Percentiles rank a stretch among this genome's conserved stretches.
Evolutionary conservation across 2,329 filamentous ascomycete genomes (phyloP).

Genomic region (Hirsutella rhossiliensis): DNA sequence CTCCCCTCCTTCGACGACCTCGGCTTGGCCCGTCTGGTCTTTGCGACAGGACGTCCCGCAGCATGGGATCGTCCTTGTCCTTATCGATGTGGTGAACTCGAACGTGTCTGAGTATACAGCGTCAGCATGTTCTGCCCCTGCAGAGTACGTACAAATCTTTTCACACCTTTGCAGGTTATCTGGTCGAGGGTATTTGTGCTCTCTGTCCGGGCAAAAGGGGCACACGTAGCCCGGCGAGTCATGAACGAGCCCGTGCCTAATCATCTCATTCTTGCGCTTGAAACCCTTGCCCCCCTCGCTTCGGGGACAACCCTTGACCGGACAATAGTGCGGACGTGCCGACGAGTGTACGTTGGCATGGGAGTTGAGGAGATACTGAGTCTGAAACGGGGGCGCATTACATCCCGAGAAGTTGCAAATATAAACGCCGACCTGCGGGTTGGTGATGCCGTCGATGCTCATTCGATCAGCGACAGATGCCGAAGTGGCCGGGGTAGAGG

Average conservation of each 20-base stretch:
- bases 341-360: slow-evolving; percentile 63
- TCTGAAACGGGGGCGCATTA: slow-evolving; percentile 63
- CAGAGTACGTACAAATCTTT: background rate
- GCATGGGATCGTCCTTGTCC: slow-evolving; percentile 69
- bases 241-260: slow-evolving; percentile 74
- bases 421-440: slow-evolving; percentile 38
- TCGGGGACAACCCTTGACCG: slow-evolving; percentile 48
- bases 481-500: slow-evolving; percentile 27
- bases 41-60: slow-evolving; percentile 78
- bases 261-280: slow-evolving; percentile 65
- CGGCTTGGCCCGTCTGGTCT: slow-evolving; percentile 73
- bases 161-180: slow-evolving; percentile 87
- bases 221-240: slow-evolving; percentile 92
- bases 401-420: slow-evolving; percentile 52
- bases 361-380: slow-evolving; percentile 65
- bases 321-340: slow-evolving; percentile 53
- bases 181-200: slow-evolving; percentile 88
- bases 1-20: slow-evolving; percentile 60
- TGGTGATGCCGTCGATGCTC: slow-evolving; percentile 46
- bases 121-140: slow-evolving; percentile 4
- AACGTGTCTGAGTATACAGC: slow-evolving; percentile 55
- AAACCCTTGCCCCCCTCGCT: slow-evolving; percentile 55
- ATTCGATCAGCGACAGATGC: slow-evolving; percentile 36
- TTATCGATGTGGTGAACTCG: slow-evolving; percentile 85
- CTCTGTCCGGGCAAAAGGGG: slow-evolving; percentile 86